Percentiles rank a stretch among this genome's conserved stretches.
These are phyloP conservation scores for Kodamaea alishanica DNA, from an alignment of 1,139 yeast genomes.

Conservation along the genomic window DNA sequence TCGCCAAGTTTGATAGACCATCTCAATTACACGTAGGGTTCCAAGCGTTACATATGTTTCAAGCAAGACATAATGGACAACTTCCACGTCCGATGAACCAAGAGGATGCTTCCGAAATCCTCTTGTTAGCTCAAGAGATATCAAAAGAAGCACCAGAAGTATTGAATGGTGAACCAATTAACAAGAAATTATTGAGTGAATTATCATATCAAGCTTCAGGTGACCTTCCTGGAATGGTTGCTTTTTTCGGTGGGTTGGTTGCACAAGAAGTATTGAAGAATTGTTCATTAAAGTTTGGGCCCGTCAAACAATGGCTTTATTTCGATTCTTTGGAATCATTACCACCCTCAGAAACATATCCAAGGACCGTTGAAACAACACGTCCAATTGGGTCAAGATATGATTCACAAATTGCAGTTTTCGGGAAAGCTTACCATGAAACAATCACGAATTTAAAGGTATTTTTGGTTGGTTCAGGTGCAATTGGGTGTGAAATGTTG, in stretches of 20 bases:
- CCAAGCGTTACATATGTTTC: conserved; percentile 81
- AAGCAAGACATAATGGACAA: conserved; percentile 53
- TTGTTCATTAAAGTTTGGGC: conserved; percentile 89
- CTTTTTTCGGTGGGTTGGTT: conserved; percentile 88
- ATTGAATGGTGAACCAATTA: conserved; percentile 52
- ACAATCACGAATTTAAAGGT: conserved; percentile 71
- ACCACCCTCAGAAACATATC: conserved; percentile 55
- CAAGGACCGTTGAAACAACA: conserved; percentile 68
- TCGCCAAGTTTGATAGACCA: conserved; percentile 91
- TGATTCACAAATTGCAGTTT: conserved; percentile 91
- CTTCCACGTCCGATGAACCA: conserved; percentile 77
- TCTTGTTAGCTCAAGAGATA: conserved; percentile 58
- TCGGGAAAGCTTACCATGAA: conserved; percentile 76
- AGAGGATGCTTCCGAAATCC: conserved; percentile 69
- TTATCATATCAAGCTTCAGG: conserved; percentile 85
- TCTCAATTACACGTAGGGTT: conserved; percentile 87
- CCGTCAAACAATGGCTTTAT: conserved; percentile 86
- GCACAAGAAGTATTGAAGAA: conserved; percentile 98
- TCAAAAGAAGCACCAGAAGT: conserved; percentile 57
- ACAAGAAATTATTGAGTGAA: conserved; percentile 65
- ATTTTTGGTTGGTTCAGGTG: conserved; percentile 96
- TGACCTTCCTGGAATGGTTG: conserved; percentile 85
- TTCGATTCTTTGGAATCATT: conserved; percentile 92
- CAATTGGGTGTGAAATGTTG: conserved; percentile 98
- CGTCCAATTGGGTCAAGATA: conserved; percentile 79